These are phyloP conservation scores for Phytophthora nicotianae DNA, from an alignment of 352 stramenopile species.

Conservation along the genomic window DNA sequence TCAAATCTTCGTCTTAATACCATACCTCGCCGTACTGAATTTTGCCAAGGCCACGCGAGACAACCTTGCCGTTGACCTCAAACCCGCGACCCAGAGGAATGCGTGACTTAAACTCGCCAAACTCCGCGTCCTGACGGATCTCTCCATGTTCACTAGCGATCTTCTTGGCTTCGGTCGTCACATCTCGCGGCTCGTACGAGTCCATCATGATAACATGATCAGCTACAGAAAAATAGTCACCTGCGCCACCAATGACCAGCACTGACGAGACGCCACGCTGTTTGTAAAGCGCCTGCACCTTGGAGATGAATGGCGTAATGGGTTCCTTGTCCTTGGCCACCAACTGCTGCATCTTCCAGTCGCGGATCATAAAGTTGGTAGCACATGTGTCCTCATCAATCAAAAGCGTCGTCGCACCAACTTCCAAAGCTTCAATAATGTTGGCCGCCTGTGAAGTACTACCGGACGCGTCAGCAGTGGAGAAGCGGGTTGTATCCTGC, in stretches of 20 bases:
- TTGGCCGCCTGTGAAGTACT: slow-evolving; percentile 97
- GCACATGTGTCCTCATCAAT: slow-evolving; percentile 98
- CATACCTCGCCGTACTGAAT: slow-evolving; percentile 89
- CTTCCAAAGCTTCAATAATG: slow-evolving; percentile 94
- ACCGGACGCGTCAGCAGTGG: slow-evolving; percentile 93
- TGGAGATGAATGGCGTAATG: slow-evolving; percentile 97
- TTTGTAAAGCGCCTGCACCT: slow-evolving; percentile 92
- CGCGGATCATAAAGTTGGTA: slow-evolving; percentile 98
- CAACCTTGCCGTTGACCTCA: slow-evolving; percentile 77
- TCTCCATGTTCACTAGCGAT: slow-evolving; percentile 81
- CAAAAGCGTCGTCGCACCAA: slow-evolving; percentile 92
- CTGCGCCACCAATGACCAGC: slow-evolving; percentile 95
- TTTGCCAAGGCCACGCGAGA: slow-evolving; percentile 67
- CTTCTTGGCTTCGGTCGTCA: slow-evolving; percentile 90
- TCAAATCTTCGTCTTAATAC: background rate
- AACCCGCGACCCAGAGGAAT: slow-evolving; percentile 64
- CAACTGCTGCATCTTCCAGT: slow-evolving; percentile 97
- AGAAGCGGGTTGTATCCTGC: slow-evolving; percentile 92
- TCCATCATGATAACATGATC: slow-evolving; percentile 98
- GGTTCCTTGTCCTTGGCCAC: slow-evolving; percentile 96
- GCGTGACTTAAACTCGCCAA: slow-evolving; percentile 54
- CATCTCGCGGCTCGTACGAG: slow-evolving; percentile 92
- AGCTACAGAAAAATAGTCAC: slow-evolving; percentile 97
- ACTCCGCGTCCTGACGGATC: slow-evolving; percentile 56
- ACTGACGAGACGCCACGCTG: slow-evolving; percentile 92